Evolutionary conservation across 2,329 filamentous ascomycete species (phyloP), one percentile per base, ranked within the genome.

Genomic region (Dactylella cylindrospora): DNA sequence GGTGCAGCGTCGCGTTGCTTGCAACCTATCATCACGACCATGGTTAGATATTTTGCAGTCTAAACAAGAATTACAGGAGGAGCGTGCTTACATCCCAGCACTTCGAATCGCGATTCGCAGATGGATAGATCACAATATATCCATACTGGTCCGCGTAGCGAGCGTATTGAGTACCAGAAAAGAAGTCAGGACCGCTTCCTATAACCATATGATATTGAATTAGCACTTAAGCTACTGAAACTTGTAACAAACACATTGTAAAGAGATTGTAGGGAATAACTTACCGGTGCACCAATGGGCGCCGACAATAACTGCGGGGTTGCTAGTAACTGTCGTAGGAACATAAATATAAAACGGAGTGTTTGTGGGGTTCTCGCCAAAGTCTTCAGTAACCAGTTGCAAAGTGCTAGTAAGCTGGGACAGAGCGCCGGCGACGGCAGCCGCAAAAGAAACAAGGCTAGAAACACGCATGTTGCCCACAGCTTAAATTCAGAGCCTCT

Each of bases 41-140:
- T n/a, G n/a, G n/a, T n/a, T n/a, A n/a, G n/a, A n/a, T n/a, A n/a
- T n/a, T n/a, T n/a, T n/a, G n/a, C n/a, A n/a, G n/a, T n/a, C n/a
- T n/a, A n/a, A n/a, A n/a, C n/a, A n/a, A n/a, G n/a, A n/a, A 69
- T 70, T n/a, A n/a, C n/a, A n/a, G n/a, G n/a, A n/a, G n/a, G n/a
- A n/a, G n/a, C n/a, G n/a, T n/a, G 32, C 40, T 43, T 26, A 64
- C 51, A 43, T 64, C 59, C 59, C 59, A 66, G 64, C 72, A 73
- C 29, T 71, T 67, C 44, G 72, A 70, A 10, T 36, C 17, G 3
- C 44, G 46, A 4, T 57, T 47, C 8, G 43, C 51, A 38, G 71
- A 64, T 2, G 59, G 59, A 20, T 35, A 64, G 17, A 64, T 50
- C 3, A 64, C 52, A 25, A 64, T 51, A 31, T 55, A 64, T 13